phyloP scores from a whole-genome alignment of 352 stramenopile species.

The Phytophthora pseudosyringae region DNA sequence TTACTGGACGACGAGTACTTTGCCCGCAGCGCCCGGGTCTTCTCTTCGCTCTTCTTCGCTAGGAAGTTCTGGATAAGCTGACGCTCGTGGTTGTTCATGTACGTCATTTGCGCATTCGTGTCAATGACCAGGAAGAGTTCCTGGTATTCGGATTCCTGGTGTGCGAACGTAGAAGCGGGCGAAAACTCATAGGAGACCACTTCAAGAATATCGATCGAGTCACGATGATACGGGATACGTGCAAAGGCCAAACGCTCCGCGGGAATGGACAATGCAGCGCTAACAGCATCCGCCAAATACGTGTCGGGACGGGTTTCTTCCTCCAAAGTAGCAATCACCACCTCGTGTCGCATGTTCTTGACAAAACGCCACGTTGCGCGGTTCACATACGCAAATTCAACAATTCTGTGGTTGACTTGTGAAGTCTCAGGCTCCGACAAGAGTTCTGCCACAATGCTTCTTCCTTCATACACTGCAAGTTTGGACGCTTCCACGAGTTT shows the following conservation, averaged over 20 bases:
- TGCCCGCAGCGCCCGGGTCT: conserved; percentile 42
- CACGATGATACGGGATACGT: conserved; percentile 61
- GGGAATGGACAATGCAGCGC: conserved; percentile 53
- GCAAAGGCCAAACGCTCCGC: conserved; percentile 61
- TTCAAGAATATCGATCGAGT: conserved; percentile 80
- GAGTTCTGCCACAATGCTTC: conserved; percentile 78
- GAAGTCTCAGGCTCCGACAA: conserved; percentile 56
- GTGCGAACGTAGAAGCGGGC: conserved; percentile 27
- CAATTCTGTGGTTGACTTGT: conserved; percentile 56
- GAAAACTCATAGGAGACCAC: conserved; percentile 61
- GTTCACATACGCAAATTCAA: conserved; percentile 77
- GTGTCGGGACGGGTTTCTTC: conserved; percentile 40
- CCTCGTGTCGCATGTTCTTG: conserved; percentile 58
- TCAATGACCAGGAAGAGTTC: conserved; percentile 78
- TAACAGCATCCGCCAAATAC: conserved; percentile 49
- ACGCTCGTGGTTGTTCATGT: conserved; percentile 55
- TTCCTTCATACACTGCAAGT: conserved; percentile 80
- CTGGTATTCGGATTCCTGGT: conserved; percentile 60
- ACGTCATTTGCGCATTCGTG: conserved; percentile 36
- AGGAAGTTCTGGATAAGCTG: conserved; percentile 65
- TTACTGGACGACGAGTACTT: conserved; percentile 57
- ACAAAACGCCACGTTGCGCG: conserved; percentile 69
- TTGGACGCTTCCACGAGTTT: conserved; percentile 69
- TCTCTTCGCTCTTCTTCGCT: conserved; percentile 67
- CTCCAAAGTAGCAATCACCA: conserved; percentile 51